Evolutionary conservation across 805 yeast species (phyloP).

Genomic region (Saccharomycopsis fodiens): DNA sequence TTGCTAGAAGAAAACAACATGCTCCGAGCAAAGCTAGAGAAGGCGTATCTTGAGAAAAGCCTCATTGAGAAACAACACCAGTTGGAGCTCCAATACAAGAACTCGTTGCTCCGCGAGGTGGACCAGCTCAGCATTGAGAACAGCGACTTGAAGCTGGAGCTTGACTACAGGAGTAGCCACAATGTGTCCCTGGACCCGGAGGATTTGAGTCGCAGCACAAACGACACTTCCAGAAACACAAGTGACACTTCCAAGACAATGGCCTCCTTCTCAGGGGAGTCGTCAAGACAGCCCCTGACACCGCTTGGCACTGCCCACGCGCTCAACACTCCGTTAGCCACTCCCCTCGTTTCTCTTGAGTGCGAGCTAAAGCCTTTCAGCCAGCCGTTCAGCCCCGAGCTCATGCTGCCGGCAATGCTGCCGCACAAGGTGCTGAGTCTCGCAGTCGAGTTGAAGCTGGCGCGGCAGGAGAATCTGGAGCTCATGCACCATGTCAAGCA

Average conservation of each 20-base stretch:
- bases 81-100: slow-evolving; percentile 6
- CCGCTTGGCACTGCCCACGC: no score
- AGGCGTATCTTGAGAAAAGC: not conserved
- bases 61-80: not conserved
- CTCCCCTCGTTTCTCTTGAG: no score
- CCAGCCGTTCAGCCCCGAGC: slow-evolving; percentile 2
- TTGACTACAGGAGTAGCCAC: slow-evolving; percentile 5
- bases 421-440: slow-evolving; percentile 7
- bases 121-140: slow-evolving; percentile 3
- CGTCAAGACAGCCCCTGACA: no score
- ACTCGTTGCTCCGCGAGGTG: slow-evolving; percentile 5
- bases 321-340: no score
- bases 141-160: slow-evolving; percentile 7
- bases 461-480: slow-evolving; percentile 16
- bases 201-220: no score
- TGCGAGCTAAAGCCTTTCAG: slow-evolving; percentile 5
- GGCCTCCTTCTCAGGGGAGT: no score
- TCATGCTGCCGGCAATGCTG: not conserved
- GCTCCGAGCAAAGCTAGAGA: slow-evolving; percentile 7
- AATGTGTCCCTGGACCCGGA: no score
- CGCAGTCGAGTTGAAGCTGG: slow-evolving; percentile 11
- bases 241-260: no score
- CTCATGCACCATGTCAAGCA: slow-evolving; percentile 16
- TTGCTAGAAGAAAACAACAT: slow-evolving; percentile 5
- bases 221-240: no score